Conservation (phyloP, 768 basidiomycete species). For the Lyophyllum atratum region DNA sequence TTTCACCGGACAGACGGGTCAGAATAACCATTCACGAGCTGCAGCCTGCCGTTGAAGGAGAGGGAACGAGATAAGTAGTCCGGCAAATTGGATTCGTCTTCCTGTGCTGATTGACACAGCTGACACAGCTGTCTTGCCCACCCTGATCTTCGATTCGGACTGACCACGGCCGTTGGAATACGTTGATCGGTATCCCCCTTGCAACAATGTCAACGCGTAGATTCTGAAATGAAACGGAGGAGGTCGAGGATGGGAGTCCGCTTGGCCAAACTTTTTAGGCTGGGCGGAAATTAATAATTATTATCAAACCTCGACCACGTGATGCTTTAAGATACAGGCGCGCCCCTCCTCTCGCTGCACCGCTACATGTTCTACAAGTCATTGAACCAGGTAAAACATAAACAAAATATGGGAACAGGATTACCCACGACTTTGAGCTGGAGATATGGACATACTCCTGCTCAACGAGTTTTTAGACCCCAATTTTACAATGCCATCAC, state of each 20-base stretch:
- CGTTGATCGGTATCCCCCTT: background rate
- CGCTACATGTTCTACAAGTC: background rate
- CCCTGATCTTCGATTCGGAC: conserved; percentile 4
- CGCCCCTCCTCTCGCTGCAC: background rate
- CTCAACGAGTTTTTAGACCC: background rate
- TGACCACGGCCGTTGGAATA: background rate
- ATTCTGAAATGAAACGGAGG: background rate
- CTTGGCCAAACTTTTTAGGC: background rate
- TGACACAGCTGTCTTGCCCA: conserved; percentile 5
- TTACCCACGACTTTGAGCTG: background rate
- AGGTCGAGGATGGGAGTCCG: background rate
- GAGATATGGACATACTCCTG: background rate
- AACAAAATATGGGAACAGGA: background rate
- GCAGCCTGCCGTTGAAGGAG: background rate
- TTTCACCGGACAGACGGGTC: background rate
- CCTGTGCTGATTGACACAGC: conserved; percentile 6
- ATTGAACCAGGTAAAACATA: background rate
- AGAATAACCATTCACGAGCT: background rate
- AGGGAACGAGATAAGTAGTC: background rate
- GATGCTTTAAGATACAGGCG: background rate
- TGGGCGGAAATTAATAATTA: conserved; percentile 1
- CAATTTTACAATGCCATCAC: background rate
- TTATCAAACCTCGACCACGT: conserved; percentile 8
- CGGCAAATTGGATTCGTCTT: background rate
- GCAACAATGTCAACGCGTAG: background rate